Base-by-base conservation (phyloP, 768 basidiomycete species). In the Termitomyces heimii region DNA sequence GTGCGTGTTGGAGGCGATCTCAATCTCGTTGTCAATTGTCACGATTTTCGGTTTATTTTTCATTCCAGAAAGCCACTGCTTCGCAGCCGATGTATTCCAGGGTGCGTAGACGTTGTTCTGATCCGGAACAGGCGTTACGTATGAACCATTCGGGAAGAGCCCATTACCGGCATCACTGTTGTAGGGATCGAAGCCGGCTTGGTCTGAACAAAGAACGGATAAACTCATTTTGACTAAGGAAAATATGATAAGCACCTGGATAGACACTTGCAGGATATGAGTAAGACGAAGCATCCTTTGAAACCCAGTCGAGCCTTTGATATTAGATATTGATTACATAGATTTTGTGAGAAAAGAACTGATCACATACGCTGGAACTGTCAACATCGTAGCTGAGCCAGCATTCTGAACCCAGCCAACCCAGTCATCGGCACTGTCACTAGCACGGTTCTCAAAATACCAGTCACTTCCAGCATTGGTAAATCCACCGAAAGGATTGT, bases 11-110 rank as follows among this genome's bases (percentile, higher is more conserved):
- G 68, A 68, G 14, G 81, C 77, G 53, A 82, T 82, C 63, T 82
- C 81, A 16, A 82, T 82, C 65, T 82, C 81, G 63, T 82, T 82
- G 63, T 82, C 81, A 55, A 82, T 71, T 5, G 77, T 69, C 14
- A 81, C 73, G 45, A 81, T 68, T 4, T 66, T 69, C 1, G 81
- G 81, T 63, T 80, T 81, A 70, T 81, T 75, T 44, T 63, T 65
- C 39, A 82, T 64, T 6, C 73, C 75, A 10, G 70, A 63, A 5
- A 82, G 72, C 81, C 80, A 82, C 28, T 68, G 63, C 51, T 69
- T 69, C 0, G 75, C 79, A 24, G 71, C 60, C 31, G 76, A 67
- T 18, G 75, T 74, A 61, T 80, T 81, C 81, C 81, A 82, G 0
- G 75, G 61, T 2, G 71, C 70, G 65, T 82, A 82, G 2, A 62